Evolutionary conservation across 345 rosid species (phyloP), one percentile per base, ranked within the genome.

Genomic region (Crucihimalaya himalaica): DNA sequence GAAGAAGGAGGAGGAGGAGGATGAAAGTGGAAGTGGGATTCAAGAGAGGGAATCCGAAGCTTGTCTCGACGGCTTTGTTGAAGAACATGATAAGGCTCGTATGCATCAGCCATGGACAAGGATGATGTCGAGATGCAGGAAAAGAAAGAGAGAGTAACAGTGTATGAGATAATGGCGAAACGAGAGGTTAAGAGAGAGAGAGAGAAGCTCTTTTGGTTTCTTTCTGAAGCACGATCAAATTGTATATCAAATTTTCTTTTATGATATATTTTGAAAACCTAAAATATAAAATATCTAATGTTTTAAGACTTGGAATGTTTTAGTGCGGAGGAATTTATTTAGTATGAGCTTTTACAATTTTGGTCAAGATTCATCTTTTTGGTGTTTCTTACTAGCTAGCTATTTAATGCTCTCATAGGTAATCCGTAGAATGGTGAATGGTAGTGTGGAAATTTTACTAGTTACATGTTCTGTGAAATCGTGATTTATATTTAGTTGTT

Each of bases 21-120:
- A 37, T 52, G 66, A 9, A 73, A 72, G 81, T 72, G 59, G n/a
- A 73, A 72, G 60, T 61, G 73, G 13, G 81, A 59, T 18, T 72
- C 77, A 8, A 73, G 70, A 72, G 81, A 67, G 19, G 81, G 82
- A 27, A 88, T 66, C 62, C 97, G 78, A 5, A 90, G 91, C 84
- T 93, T 93, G 85, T 91, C 98, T 79, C 98, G 81, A 60, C 97
- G 83, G 74, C 83, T 88, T 75, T 91, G 98, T 80, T 91, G 97
- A 67, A 92, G 96, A 72, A 93, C 91, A 83, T 91, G 96, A 87
- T 87, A 89, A 62, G 96, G 79, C 83, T 89, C 91, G 60, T 76
- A 89, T 69, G 91, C 94, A 92, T 89, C 91, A 34, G 84, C 83
- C 79, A 77, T 63, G 53, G 18, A 8, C 6, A 40, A n/a, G 62